Evolutionary conservation across 495 filamentous ascomycete genomes (phyloP).

Genomic region (Niebla homalea): DNA sequence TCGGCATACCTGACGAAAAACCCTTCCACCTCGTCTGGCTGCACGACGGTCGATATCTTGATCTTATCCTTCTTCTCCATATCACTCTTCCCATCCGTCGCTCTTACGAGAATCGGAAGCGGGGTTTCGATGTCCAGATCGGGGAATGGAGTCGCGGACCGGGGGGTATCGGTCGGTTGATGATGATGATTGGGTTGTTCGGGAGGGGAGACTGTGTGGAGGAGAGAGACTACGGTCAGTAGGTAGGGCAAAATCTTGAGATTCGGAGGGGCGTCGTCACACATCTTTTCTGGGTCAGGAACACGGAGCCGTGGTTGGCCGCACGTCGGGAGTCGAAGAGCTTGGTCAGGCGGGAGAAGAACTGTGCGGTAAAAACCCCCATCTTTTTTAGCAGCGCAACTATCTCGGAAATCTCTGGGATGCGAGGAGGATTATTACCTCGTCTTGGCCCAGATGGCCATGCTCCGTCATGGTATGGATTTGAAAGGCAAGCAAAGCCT

Average conservation of each 20-base stretch:
- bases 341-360: slow-evolving; percentile 64
- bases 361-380: slow-evolving; percentile 42
- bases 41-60: slow-evolving; percentile 76
- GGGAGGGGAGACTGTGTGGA: slow-evolving; percentile 15
- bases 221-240: not conserved
- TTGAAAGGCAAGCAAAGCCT: not conserved
- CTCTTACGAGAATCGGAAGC: slow-evolving; percentile 66
- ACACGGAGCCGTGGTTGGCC: slow-evolving; percentile 63
- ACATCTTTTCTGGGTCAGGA: slow-evolving; percentile 76
- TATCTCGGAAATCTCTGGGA: no score
- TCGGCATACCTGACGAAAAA: slow-evolving; percentile 90
- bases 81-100: slow-evolving; percentile 60
- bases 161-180: slow-evolving; percentile 10
- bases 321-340: slow-evolving; percentile 59
- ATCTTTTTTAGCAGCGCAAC: no score
- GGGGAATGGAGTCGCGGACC: slow-evolving; percentile 26
- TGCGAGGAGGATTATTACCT: not conserved
- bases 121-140: slow-evolving; percentile 43
- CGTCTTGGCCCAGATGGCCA: no score
- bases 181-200: slow-evolving; percentile 12
- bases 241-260: not conserved
- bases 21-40: slow-evolving; percentile 54
- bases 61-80: slow-evolving; percentile 42
- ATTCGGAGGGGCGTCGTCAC: slow-evolving; percentile 16
- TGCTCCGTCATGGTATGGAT: no score